phyloP scores from a whole-genome alignment of 129 eudicot genomes.

The Pittosporum tobira region DNA sequence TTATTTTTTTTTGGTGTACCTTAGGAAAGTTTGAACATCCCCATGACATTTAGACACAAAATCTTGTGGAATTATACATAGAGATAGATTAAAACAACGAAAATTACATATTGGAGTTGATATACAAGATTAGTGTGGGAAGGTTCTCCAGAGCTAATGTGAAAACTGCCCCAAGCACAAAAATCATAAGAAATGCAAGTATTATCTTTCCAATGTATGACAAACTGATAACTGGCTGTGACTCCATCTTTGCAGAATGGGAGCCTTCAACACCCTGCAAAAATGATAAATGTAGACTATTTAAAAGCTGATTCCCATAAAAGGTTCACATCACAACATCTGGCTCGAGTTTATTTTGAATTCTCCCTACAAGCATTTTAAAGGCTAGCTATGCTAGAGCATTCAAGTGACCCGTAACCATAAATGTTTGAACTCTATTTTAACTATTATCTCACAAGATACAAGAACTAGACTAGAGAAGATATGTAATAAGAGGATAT shows the following conservation, averaged over 20 bases:
- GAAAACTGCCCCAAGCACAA: slow-evolving; percentile 54
- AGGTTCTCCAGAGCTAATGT: slow-evolving; percentile 70
- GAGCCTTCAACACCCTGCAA: slow-evolving; percentile 39
- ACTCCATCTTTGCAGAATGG: slow-evolving; percentile 17
- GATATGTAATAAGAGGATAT: no score
- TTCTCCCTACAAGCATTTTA: not conserved
- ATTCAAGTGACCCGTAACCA: not conserved
- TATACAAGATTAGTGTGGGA: slow-evolving; percentile 40
- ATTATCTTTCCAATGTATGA: slow-evolving; percentile 56
- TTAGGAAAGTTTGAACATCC: no score
- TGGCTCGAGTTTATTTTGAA: not conserved
- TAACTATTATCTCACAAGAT: no score
- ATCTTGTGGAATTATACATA: no score
- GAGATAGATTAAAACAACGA: not conserved
- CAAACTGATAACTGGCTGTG: slow-evolving; percentile 25
- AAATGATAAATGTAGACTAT: not conserved
- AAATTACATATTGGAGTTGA: slow-evolving; percentile 39
- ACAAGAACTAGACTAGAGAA: no score
- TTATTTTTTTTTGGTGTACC: no score
- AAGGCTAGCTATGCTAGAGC: not conserved
- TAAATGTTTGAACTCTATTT: no score
- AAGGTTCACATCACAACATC: not conserved
- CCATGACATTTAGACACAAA: no score
- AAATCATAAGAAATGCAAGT: slow-evolving; percentile 51
- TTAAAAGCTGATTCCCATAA: not conserved